Conservation (phyloP, 495 filamentous ascomycete genomes). For the Aspergillus nanangensis region DNA sequence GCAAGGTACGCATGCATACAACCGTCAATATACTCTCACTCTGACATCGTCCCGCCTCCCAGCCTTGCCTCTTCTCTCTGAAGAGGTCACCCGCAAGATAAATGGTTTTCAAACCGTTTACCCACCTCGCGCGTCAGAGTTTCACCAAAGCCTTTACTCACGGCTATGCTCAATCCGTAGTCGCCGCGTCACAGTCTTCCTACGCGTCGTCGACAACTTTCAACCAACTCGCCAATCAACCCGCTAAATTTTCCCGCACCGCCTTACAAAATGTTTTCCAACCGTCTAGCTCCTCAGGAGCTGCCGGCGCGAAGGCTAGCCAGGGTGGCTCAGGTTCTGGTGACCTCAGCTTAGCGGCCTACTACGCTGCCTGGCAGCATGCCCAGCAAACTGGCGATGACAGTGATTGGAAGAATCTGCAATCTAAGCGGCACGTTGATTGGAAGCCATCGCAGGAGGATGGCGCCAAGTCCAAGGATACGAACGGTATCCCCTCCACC, state of each 20-base stretch:
- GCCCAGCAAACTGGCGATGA: constrained; percentile 65
- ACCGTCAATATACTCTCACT: not conserved
- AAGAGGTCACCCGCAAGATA: constrained; percentile 55
- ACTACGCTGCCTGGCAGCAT: constrained; percentile 84
- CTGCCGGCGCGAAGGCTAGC: constrained; percentile 41
- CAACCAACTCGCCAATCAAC: constrained; percentile 47
- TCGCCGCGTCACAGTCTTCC: constrained; percentile 88
- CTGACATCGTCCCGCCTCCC: not conserved
- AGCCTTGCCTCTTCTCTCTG: constrained; percentile 47
- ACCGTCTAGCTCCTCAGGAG: constrained; percentile 38
- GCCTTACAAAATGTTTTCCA: constrained; percentile 76
- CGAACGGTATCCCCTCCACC: constrained; percentile 14
- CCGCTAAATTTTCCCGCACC: constrained; percentile 55
- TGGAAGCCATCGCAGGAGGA: constrained; percentile 66
- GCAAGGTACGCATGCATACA: constrained; percentile 33
- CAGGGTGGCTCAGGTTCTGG: constrained; percentile 39
- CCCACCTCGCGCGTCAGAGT: constrained; percentile 95
- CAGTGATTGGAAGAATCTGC: constrained; percentile 85
- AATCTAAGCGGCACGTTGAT: constrained; percentile 79
- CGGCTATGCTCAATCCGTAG: constrained; percentile 96
- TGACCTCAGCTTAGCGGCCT: constrained; percentile 68
- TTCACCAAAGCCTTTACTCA: constrained; percentile 93
- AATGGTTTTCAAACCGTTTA: constrained; percentile 79
- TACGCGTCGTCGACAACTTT: constrained; percentile 70
- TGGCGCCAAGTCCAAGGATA: constrained; percentile 41